Evolutionary conservation across 108 stramenopile species (phyloP), one percentile per base, ranked within the genome.

Genomic region (Fragilaria radians): DNA sequence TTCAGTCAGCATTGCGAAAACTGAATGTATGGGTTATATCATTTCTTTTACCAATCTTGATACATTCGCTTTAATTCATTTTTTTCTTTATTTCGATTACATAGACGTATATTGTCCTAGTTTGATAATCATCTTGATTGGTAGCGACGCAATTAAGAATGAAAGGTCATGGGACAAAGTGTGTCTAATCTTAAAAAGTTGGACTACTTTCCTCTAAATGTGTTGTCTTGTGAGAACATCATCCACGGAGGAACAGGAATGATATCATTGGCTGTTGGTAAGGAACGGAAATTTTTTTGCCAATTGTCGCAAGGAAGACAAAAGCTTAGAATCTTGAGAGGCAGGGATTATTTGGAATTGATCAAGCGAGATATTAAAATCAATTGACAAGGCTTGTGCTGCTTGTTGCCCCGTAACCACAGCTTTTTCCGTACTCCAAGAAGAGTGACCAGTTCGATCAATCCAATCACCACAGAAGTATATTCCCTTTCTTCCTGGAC

Each of bases 401-500:
- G 86, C 89, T 62, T 91, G 89, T 24, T 74, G 68, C 24, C 79
- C 89, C 5, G 89, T 91, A 17, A 91, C 89, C 0, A 91, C 86
- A 21, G 81, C 71, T 59, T 91, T 87, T 57, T 91, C 85, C 1
- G 89, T 91, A 34, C 73, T 76, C 89, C 89, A 87, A 28, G 74
- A 77, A 0, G 83, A 74, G 67, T 91, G 89, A 3, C 89, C 86
- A 0, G 67, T 62, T 27, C 89, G 56, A 59, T 87, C 89, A 32
- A 91, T 57, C 83, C 85, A 91, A 59, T 91, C 89, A 11, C 85
- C 89, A 53, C 68, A 70, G 7, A 82, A 74, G 65, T 82, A 86
- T 0, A 91, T 45, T 17, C 79, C 78, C 27, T 82, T 61, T 11
- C 14, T 14, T 11, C 36, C 36, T 11, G 11, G 11, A 46, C 72